Evolutionary conservation across 1,284 basidiomycete species (phyloP).

Genomic region (Microbotryum lychnidis-dioicae): DNA sequence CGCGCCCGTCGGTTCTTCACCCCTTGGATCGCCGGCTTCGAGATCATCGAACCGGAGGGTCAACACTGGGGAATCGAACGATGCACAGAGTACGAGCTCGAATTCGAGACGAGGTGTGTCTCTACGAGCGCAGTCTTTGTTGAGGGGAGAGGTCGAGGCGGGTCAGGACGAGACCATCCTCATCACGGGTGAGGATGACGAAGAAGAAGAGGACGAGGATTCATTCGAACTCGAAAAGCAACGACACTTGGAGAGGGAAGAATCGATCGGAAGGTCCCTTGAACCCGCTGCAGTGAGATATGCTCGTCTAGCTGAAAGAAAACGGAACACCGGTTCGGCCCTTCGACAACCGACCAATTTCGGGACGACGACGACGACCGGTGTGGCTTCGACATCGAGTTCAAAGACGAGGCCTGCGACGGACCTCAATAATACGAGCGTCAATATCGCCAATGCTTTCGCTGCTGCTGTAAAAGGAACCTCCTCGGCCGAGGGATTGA

Average conservation of each 20-base stretch:
- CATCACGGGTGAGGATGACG: conserved; percentile 35
- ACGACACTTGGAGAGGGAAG: conserved; percentile 50
- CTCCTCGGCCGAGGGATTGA: conserved; percentile 5
- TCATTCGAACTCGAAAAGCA: conserved; percentile 34
- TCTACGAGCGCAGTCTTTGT: conserved; percentile 16
- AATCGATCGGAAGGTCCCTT: conserved; percentile 40
- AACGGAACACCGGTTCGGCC: conserved; percentile 5
- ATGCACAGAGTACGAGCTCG: not conserved
- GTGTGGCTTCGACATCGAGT: not conserved
- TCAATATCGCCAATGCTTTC: conserved; percentile 73
- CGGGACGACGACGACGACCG: not conserved
- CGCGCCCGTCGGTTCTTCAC: not conserved
- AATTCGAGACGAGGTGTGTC: not conserved
- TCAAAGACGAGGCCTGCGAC: not conserved
- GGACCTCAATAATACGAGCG: conserved; percentile 61
- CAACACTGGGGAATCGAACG: not conserved
- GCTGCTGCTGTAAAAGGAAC: conserved; percentile 35
- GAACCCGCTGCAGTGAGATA: conserved; percentile 34
- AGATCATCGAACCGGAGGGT: not conserved
- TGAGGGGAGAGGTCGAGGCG: not conserved
- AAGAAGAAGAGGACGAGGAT: conserved; percentile 24
- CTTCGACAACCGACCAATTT: conserved; percentile 4
- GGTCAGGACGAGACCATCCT: conserved; percentile 7
- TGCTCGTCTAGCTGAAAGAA: conserved; percentile 8
- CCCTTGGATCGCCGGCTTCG: not conserved